Evolutionary conservation across 2,329 filamentous ascomycete genomes (phyloP).

Genomic region (Exophiala aquamarina): DNA sequence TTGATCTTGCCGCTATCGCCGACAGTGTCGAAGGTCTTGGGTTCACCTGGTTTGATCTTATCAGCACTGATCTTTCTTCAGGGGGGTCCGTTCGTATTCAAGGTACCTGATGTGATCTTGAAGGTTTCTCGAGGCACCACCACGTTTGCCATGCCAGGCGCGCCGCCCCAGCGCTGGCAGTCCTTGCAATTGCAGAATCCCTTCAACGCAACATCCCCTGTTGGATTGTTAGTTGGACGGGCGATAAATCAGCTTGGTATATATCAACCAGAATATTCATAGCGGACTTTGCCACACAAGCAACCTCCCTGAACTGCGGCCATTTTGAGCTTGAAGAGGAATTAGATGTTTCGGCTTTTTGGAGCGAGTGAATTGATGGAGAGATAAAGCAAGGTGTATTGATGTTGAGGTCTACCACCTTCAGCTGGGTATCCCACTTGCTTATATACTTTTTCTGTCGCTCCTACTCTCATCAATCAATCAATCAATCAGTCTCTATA

Average conservation of each 20-base stretch:
- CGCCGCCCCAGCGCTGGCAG: constrained; percentile 53
- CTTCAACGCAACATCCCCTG: constrained; percentile 43
- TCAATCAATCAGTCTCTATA: no score
- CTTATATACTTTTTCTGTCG: no score
- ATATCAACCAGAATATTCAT: constrained; percentile 30
- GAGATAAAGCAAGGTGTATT: no score
- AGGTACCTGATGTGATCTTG: constrained; percentile 47
- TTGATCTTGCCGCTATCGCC: constrained; percentile 56
- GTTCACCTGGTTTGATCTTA: constrained; percentile 27
- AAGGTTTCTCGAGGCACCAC: constrained; percentile 50
- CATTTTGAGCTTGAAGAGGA: no score
- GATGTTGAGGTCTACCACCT: no score
- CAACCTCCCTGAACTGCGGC: constrained; percentile 30
- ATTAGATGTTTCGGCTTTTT: no score
- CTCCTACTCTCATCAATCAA: no score
- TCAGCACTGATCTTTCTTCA: not conserved
- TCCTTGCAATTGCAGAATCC: constrained; percentile 56
- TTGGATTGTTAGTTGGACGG: not conserved
- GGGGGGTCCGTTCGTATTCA: not conserved
- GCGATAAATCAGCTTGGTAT: constrained; percentile 8
- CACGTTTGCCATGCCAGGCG: constrained; percentile 53
- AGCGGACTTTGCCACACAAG: constrained; percentile 34
- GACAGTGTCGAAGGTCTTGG: constrained; percentile 49
- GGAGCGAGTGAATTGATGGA: no score
- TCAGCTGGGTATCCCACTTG: no score